Evolutionary conservation across 805 yeast genomes (phyloP).

Genomic region (Starmerella apicola): DNA sequence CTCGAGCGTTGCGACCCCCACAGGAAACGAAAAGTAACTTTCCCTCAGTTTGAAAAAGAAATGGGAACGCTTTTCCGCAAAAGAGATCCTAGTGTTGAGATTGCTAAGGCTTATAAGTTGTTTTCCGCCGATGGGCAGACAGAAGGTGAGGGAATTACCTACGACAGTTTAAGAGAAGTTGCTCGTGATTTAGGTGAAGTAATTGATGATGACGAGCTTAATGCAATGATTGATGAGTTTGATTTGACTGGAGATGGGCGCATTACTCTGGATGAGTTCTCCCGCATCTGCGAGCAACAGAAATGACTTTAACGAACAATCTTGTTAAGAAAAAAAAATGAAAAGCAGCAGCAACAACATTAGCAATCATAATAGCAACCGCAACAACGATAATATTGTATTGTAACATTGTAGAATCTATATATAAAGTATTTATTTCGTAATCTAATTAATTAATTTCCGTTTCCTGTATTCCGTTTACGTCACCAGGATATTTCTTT

Average conservation of each 20-base stretch:
- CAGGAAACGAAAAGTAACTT: constrained; percentile 36
- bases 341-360: no score
- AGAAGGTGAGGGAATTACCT: constrained; percentile 78
- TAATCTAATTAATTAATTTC: no score
- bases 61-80: constrained; percentile 71
- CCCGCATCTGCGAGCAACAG: constrained; percentile 8
- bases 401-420: no score
- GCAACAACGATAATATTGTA: no score
- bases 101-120: constrained; percentile 83
- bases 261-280: constrained; percentile 34
- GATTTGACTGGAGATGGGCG: constrained; percentile 95
- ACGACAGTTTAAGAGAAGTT: constrained; percentile 73
- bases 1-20: constrained; percentile 64
- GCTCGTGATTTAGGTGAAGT: constrained; percentile 90
- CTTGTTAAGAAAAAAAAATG: no score
- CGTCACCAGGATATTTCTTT: not conserved
- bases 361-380: no score
- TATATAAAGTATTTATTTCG: no score
- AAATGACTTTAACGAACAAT: not conserved
- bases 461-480: no score
- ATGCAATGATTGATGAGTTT: constrained; percentile 96
- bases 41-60: constrained; percentile 68
- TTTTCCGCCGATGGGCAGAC: constrained; percentile 83
- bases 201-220: constrained; percentile 78
- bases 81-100: constrained; percentile 88